Evolutionary conservation across 106 monocot species (phyloP).

Genomic region (Apostasia shenzhenica): DNA sequence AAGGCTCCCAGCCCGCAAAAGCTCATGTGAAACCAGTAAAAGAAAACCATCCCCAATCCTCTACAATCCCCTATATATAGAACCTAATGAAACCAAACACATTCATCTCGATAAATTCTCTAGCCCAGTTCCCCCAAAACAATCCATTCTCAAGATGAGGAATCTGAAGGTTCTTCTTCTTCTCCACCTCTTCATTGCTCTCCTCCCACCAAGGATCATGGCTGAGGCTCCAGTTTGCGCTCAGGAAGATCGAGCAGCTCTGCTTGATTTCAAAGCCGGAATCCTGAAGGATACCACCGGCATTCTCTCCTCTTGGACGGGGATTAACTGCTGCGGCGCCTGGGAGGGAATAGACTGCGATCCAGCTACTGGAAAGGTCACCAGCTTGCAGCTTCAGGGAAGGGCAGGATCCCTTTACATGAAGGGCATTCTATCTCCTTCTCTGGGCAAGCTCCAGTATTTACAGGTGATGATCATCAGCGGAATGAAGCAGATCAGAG

Average conservation of each 20-base stretch:
- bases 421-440: conserved; percentile 64
- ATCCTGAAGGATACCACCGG: conserved; percentile 63
- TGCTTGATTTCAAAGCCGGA: conserved; percentile 64
- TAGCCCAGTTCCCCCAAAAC: not conserved
- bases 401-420: conserved; percentile 21
- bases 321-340: conserved; percentile 45
- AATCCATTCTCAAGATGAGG: conserved; percentile 5
- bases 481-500: conserved; percentile 63
- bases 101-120: not conserved
- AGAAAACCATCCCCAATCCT: not conserved
- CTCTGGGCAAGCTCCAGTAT: conserved; percentile 44
- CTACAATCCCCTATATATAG: conserved; percentile 13
- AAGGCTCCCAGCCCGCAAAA: conserved; percentile 8
- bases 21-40: conserved; percentile 21
- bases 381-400: conserved; percentile 40
- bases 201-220: not conserved
- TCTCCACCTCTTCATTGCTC: conserved; percentile 2
- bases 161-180: conserved; percentile 3
- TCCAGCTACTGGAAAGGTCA: conserved; percentile 53
- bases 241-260: conserved; percentile 47
- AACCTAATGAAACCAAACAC: conserved; percentile 13
- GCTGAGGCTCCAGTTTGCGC: conserved; percentile 23
- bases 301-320: conserved; percentile 59
- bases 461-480: conserved; percentile 50
- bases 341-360: conserved; percentile 81